Evolutionary conservation across 495 filamentous ascomycete genomes (phyloP).

Genomic region (Bryoglossum gracile): DNA sequence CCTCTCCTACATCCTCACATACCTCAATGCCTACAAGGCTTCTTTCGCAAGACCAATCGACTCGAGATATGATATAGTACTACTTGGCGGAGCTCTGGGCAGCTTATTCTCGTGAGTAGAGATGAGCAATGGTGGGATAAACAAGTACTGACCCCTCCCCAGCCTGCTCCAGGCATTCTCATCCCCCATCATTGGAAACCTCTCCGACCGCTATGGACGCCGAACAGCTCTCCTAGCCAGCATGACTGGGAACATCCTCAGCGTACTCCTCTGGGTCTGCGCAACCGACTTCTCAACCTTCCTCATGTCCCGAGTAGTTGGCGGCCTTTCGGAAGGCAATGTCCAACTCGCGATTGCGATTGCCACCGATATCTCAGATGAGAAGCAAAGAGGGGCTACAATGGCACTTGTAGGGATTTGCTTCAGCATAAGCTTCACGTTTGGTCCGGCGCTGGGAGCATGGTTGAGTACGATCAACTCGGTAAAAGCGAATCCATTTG

Average conservation of each 20-base stretch:
- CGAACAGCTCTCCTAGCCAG: slow-evolving; percentile 81
- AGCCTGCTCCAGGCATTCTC: slow-evolving; percentile 81
- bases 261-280: slow-evolving; percentile 83
- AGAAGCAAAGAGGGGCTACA: slow-evolving; percentile 70
- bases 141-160: slow-evolving; percentile 5
- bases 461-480: slow-evolving; percentile 65
- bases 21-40: slow-evolving; percentile 92
- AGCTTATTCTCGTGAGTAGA: slow-evolving; percentile 25
- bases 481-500: slow-evolving; percentile 86
- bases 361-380: slow-evolving; percentile 89
- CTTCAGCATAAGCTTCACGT: slow-evolving; percentile 96
- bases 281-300: slow-evolving; percentile 92
- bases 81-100: slow-evolving; percentile 85
- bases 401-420: slow-evolving; percentile 95
- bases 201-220: slow-evolving; percentile 86
- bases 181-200: slow-evolving; percentile 79
- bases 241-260: slow-evolving; percentile 91
- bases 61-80: slow-evolving; percentile 91
- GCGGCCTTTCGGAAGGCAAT: slow-evolving; percentile 92
- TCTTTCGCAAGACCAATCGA: slow-evolving; percentile 90
- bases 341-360: slow-evolving; percentile 96
- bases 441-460: slow-evolving; percentile 86
- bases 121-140: not conserved
- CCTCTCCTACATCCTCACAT: slow-evolving; percentile 69
- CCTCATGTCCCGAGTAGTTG: slow-evolving; percentile 81